A percentile compares a stretch with the other conserved stretches of the same genome.
phyloP scores from a whole-genome alignment of 192 early-diverging fungal species.

The Thoreauomyces humboldtii region DNA sequence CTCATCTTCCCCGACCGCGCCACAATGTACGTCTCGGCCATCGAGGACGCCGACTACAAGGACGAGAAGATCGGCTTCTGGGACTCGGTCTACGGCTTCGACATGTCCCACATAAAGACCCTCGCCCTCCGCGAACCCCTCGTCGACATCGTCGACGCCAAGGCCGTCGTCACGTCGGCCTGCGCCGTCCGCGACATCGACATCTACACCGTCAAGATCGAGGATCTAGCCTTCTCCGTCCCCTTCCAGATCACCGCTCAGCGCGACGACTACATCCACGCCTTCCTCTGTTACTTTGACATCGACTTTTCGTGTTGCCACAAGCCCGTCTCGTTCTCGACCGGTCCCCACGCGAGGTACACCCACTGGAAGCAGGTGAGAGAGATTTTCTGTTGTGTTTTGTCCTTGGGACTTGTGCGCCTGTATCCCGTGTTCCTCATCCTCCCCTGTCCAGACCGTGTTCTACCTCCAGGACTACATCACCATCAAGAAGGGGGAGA shows the following conservation, averaged over 20 bases:
- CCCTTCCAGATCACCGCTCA: constrained; percentile 77
- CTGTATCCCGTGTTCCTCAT: neutral
- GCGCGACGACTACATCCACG: constrained; percentile 86
- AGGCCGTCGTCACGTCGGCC: constrained; percentile 77
- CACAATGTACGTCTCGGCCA: constrained; percentile 83
- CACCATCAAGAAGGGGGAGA: constrained; percentile 72
- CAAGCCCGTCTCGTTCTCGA: constrained; percentile 74
- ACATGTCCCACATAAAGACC: constrained; percentile 92
- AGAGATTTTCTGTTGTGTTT: neutral
- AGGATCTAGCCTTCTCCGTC: constrained; percentile 77
- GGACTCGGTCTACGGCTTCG: constrained; percentile 95
- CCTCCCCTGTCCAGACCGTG: constrained; percentile 62
- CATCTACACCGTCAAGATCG: constrained; percentile 83
- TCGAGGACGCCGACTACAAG: constrained; percentile 95
- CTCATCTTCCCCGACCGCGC: constrained; percentile 87
- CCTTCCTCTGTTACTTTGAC: constrained; percentile 96
- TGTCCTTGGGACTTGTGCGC: neutral
- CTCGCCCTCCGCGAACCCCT: constrained; percentile 86
- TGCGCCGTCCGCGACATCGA: constrained; percentile 79
- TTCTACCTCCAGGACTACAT: constrained; percentile 82
- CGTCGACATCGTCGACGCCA: constrained; percentile 90
- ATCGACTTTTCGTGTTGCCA: constrained; percentile 91
- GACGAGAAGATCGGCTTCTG: constrained; percentile 88
- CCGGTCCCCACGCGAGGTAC: constrained; percentile 80
- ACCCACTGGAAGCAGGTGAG: constrained; percentile 98